Base-by-base conservation (phyloP, 164 flowering plant genomes). In the Macadamia tetraphylla region DNA sequence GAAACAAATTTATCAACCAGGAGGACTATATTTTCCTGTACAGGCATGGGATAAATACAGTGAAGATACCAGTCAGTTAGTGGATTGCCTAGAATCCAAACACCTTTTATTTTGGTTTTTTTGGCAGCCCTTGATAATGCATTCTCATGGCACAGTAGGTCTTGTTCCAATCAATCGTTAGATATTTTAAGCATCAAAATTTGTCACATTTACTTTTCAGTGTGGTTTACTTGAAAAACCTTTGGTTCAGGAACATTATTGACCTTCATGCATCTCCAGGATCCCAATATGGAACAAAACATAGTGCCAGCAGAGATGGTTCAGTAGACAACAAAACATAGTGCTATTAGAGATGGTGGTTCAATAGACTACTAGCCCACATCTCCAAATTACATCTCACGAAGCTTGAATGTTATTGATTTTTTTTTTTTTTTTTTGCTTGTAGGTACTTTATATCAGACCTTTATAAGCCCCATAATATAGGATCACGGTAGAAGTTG, bases 201-300 rank as follows among this genome's bases (percentile, higher is more conserved):
- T 31, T 23, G 23, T 23, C 13, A 15, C 11, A 7, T 57, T 57
- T 18, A 18, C 6, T 17, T 42, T 61, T 1, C 17, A 56, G 0
- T 30, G n/a, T 29, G 4, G 6, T 31, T 40, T 10, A 51, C 42
- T 29, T 31, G 15, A 29, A 58, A 59, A 42, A 40, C 17, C 62
- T 70, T 57, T 66, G 75, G 18, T 82, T 80, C 87, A 91, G 97
- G 82, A 75, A 93, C 86, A 88, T 92, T 70, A 86, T 92, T 60
- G 98, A 92, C 73, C 96, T 92, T 57, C 98, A 92, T 68, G 96
- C 94, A 13, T 96, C 96, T 72, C 98, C 96, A 60, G 98, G 90
- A 53, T 90, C 96, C 32, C 98, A 92, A 76, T 90, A 92, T 76
- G 94, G 96, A 42, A 86, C 85, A 91, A 93, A 92, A 70, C 98